Base-by-base conservation (phyloP, 164 flowering plant species). In the Nelumbo lutea region DNA sequence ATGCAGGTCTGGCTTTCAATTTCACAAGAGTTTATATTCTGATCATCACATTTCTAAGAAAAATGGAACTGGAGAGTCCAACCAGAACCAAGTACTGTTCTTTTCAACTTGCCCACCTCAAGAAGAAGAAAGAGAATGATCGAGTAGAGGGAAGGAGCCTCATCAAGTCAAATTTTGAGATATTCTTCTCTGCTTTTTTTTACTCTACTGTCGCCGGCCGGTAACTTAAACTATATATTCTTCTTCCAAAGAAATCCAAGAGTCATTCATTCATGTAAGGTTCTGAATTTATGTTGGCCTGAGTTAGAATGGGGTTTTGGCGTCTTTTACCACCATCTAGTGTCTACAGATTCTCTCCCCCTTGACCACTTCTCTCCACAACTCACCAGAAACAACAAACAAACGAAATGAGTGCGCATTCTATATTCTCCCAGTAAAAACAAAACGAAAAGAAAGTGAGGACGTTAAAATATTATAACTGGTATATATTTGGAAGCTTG, bases 261-360 rank as follows among this genome's bases (percentile, higher is more conserved):
- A 68, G 70, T n/a, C 48, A 60, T 68, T 64, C 71, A 44, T 44
- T 3, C 9, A 46, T 40, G 53, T 48, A 13, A 47, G 40, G 40
- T 52, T 51, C 55, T 9, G 61, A 9, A 57, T 27, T 27, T 27
- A 27, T 27, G 27, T 27, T 27, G 62, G 69, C 65, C 46, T 73
- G 52, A 72, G 48, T 64, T 73, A 68, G 47, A 48, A 72, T 50
- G 72, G 74, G 66, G 46, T 77, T 75, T 73, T 75, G 82, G 82
- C 78, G 67, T 77, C 72, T 75, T 68, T 76, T 27, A 27, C 27
- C 27, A 27, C 27, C 27, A 27, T 27, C 27, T 27, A 27, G 27
- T 27, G 27, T 27, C 27, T 27, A 27, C 27, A 27, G 27, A 27
- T 27, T 27, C 27, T 27, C 27, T 27, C 27, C 27, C 27, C 27